A percentile compares a stretch with the other conserved stretches of the same genome.
Conservation (phyloP, 805 yeast species). For the Zygoascus biomembranicola region DNA sequence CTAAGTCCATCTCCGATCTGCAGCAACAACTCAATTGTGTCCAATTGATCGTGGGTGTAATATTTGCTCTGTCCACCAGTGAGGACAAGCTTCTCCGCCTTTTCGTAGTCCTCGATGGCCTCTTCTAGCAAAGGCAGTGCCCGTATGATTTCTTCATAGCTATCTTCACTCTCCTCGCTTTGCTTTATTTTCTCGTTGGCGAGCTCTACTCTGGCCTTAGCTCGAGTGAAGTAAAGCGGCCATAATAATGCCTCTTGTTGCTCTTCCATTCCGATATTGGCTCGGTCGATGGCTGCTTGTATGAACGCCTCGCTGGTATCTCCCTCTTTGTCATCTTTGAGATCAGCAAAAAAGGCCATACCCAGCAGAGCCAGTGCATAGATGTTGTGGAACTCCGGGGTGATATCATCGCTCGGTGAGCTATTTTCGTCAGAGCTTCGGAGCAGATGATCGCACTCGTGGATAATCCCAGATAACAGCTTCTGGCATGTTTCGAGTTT, state of each 20-base stretch:
- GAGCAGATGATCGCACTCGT: constrained; percentile 79
- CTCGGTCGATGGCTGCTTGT: constrained; percentile 64
- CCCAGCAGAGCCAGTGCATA: constrained; percentile 54
- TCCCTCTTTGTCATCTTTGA: constrained; percentile 12
- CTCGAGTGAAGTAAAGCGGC: constrained; percentile 43
- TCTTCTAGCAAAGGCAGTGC: constrained; percentile 9
- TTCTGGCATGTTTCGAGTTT: constrained; percentile 13
- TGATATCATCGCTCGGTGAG: constrained; percentile 1
- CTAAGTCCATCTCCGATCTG: constrained; percentile 51
- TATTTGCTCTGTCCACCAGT: not conserved
- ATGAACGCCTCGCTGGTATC: constrained; percentile 41
- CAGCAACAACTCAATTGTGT: constrained; percentile 50
- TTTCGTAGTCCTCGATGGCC: constrained; percentile 40
- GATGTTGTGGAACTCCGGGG: constrained; percentile 51
- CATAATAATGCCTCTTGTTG: constrained; percentile 35
- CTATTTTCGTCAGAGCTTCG: constrained; percentile 22
- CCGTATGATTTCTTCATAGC: not conserved
- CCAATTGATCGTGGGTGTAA: constrained; percentile 11
- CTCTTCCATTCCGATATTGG: constrained; percentile 43
- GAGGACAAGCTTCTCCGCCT: constrained; percentile 28
- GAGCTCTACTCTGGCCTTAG: constrained; percentile 37
- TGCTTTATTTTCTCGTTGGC: constrained; percentile 22
- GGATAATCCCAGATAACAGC: constrained; percentile 63
- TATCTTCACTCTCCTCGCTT: not conserved
- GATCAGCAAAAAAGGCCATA: constrained; percentile 23